Evolutionary conservation across 257 asterid genomes (phyloP).

Genomic region (Cruciata laevipes): DNA sequence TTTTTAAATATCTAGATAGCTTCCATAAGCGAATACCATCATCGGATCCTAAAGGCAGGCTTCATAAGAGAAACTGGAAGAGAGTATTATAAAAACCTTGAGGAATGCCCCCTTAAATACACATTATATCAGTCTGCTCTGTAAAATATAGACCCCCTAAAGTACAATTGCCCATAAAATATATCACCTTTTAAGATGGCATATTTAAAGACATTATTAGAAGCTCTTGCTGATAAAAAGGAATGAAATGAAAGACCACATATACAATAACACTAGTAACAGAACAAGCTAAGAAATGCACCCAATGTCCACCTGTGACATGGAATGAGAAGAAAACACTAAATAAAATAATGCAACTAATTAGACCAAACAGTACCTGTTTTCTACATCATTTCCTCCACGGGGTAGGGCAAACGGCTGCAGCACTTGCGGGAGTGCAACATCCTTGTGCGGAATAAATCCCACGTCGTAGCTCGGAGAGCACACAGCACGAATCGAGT

Average conservation of each 20-base stretch:
- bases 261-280: not conserved
- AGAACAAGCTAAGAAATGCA: not conserved
- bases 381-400: conserved; percentile 90
- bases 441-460: conserved; percentile 96
- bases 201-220: not conserved
- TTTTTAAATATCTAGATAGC: not conserved
- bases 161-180: not conserved
- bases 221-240: not conserved
- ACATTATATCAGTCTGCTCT: not conserved
- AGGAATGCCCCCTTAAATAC: not conserved
- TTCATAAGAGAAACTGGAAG: not conserved
- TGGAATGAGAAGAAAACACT: not conserved
- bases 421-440: conserved; percentile 93
- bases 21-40: not conserved
- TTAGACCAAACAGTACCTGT: conserved; percentile 43
- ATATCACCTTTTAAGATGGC: not conserved
- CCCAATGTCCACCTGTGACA: not conserved
- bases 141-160: not conserved
- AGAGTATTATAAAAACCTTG: not conserved
- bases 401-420: conserved; percentile 98
- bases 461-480: conserved; percentile 99
- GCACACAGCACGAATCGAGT: conserved; percentile 95
- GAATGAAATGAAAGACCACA: not conserved
- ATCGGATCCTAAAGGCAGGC: not conserved
- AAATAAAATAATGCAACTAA: not conserved